Percentiles rank a stretch among this genome's conserved stretches.
These are phyloP conservation scores for Gyromitra esculenta DNA, from an alignment of 2,329 filamentous ascomycete species.

Conservation along the genomic window DNA sequence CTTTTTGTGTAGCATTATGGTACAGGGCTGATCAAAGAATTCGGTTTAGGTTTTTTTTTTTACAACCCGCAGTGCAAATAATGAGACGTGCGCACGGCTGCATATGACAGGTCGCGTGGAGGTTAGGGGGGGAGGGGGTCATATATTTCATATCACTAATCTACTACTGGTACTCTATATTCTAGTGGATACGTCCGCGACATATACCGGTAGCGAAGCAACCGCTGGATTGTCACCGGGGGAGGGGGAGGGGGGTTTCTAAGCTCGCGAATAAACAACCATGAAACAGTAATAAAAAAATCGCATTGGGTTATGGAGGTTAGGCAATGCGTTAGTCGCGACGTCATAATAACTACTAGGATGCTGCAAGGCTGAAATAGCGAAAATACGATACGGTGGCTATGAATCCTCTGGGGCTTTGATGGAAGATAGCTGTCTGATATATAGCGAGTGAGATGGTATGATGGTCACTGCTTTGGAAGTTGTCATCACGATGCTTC, in stretches of 20 bases:
- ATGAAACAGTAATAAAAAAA: background rate
- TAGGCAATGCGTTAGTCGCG: background rate
- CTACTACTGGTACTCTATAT: background rate
- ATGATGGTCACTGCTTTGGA: slow-evolving; percentile 6
- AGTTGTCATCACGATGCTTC: background rate
- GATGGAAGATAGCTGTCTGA: background rate
- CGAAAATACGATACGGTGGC: background rate
- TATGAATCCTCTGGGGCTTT: background rate
- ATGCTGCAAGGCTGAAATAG: background rate
- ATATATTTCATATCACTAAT: slow-evolving; percentile 44
- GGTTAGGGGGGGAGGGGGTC: background rate
- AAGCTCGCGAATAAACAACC: background rate
- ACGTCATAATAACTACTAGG: background rate
- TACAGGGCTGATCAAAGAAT: slow-evolving; percentile 39
- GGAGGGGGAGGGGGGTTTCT: background rate
- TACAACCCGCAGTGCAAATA: slow-evolving; percentile 34
- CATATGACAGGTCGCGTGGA: slow-evolving; percentile 49
- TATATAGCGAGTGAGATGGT: slow-evolving; percentile 28
- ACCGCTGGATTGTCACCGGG: background rate
- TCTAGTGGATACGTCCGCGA: background rate
- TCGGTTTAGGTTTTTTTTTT: slow-evolving; percentile 13
- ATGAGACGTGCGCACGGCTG: slow-evolving; percentile 38
- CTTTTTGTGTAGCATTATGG: background rate
- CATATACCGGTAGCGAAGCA: slow-evolving; percentile 15
- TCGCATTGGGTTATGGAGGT: background rate